Percentiles rank a stretch among this genome's conserved stretches.
Evolutionary conservation across 1,139 yeast genomes (phyloP).

Genomic region (Blastobotrys malaysiensis): DNA sequence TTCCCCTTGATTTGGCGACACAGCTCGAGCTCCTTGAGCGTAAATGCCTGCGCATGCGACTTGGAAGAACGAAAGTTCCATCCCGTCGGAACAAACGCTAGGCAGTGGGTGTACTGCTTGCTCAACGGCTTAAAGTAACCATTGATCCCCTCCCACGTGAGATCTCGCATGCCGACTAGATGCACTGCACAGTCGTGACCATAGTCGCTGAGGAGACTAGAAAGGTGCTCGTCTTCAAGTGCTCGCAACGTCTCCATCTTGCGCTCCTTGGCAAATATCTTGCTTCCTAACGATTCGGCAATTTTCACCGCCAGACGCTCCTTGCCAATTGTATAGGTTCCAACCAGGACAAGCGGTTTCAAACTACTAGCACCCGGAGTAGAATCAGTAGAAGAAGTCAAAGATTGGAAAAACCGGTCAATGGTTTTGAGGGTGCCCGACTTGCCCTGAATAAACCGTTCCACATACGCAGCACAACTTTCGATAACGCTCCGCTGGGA

Average conservation of each 20-base stretch:
- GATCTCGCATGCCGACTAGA: slow-evolving; percentile 56
- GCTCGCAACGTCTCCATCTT: slow-evolving; percentile 45
- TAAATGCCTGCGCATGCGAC: slow-evolving; percentile 20
- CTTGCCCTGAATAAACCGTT: slow-evolving; percentile 30
- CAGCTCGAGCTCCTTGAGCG: slow-evolving; percentile 23
- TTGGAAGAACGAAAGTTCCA: slow-evolving; percentile 54
- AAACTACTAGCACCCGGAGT: not conserved
- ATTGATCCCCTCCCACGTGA: slow-evolving; percentile 36
- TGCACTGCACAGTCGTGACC: slow-evolving; percentile 58
- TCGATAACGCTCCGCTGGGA: slow-evolving; percentile 64
- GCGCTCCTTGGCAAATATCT: slow-evolving; percentile 46
- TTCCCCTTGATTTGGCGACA: slow-evolving; percentile 29
- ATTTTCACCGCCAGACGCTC: slow-evolving; percentile 72
- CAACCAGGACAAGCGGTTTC: slow-evolving; percentile 58
- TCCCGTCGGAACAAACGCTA: slow-evolving; percentile 63
- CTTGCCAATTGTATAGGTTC: slow-evolving; percentile 89
- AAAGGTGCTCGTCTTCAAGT: slow-evolving; percentile 38
- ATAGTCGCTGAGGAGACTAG: slow-evolving; percentile 37
- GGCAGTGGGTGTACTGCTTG: slow-evolving; percentile 27
- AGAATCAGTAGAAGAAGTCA: slow-evolving; percentile 8
- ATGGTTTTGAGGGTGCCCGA: slow-evolving; percentile 13
- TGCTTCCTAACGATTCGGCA: slow-evolving; percentile 51
- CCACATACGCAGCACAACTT: slow-evolving; percentile 51
- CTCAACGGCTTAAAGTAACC: slow-evolving; percentile 23
- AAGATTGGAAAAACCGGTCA: slow-evolving; percentile 16